Base-by-base conservation (phyloP, 768 basidiomycete genomes). In the Trametes cubensis region DNA sequence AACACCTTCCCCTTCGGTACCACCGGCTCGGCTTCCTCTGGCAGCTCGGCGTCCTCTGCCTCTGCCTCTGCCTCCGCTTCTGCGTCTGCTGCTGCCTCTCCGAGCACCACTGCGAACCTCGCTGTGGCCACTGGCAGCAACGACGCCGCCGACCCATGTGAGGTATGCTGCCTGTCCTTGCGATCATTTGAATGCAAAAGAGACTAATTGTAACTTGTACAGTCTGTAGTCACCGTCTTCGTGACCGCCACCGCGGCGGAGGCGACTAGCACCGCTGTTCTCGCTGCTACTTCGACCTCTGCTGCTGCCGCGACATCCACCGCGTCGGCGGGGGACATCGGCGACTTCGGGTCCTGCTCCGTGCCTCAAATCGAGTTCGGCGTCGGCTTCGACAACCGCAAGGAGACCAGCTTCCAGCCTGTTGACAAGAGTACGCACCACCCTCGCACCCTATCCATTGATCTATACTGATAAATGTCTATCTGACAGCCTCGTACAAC, bases 291-390 rank as follows among this genome's bases (percentile, higher is more conserved):
- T 51, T 52, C 56, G 20, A 42, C 65, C 39, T 25, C 63, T 8
- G 66, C 67, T 48, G 58, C 61, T 20, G 48, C 66, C 11, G 55
- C 61, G 6, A 55, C 64, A 21, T 61, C 58, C 8, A 42, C 62
- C 15, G 62, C 61, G 54, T 57, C 60, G 38, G 58, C 58, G 13
- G 42, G 63, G 41, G 42, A 39, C 28, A 65, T 72, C 45, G 73
- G 72, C 45, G 61, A 84, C 74, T 86, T 87, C 62, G 85, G 85
- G 26, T 76, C 70, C 23, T 86, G 85, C 75, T 74, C 81, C 5
- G 74, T 80, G 26, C 84, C 84, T 14, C 72, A 83, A 69, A 83
- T 87, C 49, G 76, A 80, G 58, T 87, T 86, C 63, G 84, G 74
- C 45, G 70, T 66, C 18, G 83, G 83, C 11, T 83, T 87, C 61